Evolutionary conservation across 2,329 filamentous ascomycete genomes (phyloP), one percentile per base, ranked within the genome.

Genomic region (Trichoderma atrobrunneum): DNA sequence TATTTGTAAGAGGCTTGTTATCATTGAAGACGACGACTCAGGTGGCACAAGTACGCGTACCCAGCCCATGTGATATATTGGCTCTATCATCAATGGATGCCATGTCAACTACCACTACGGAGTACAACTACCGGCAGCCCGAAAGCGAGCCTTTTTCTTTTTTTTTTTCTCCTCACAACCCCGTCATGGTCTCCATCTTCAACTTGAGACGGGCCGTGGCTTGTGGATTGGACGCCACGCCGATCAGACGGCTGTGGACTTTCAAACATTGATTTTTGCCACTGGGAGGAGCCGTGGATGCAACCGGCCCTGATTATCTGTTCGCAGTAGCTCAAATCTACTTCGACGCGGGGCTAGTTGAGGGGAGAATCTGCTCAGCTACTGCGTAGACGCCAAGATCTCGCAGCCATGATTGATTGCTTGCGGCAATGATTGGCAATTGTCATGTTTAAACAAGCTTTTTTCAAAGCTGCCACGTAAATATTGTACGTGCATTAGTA

Each of bases 291-390:
- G 28, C 24, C 34, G n/a, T 39, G 65, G 56, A 51, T 36, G 66
- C 66, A 70, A 70, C 66, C 66, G 66, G 66, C 57, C 24, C 26
- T 48, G 26, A n/a, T 36, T 26, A 51, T 61, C 56, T 34, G 66
- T 61, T 61, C 66, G 34, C 66, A 14, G 66, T 18, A 4, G 63
- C 24, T 51, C 54, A 68, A 51, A 61, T 26, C 18, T n/a, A 18
- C 43, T 14, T 43, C 0, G 39, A 43, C n/a, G 12, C 56, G 54
- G 18, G 32, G 26, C 54, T 68, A 48, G 21, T 43, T n/a, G 51
- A 51, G 51, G 36, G 36, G 56, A 26, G 34, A 69, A 43, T 67
- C 48, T 67, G 51, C 28, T 67, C 16, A 54, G 54, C 65, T 48
- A 18, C 34, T 43, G 28, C 18, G 61, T 3, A 18, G 8, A 43